phyloP scores from a whole-genome alignment of 768 basidiomycete species.

The Obba rivulosa region DNA sequence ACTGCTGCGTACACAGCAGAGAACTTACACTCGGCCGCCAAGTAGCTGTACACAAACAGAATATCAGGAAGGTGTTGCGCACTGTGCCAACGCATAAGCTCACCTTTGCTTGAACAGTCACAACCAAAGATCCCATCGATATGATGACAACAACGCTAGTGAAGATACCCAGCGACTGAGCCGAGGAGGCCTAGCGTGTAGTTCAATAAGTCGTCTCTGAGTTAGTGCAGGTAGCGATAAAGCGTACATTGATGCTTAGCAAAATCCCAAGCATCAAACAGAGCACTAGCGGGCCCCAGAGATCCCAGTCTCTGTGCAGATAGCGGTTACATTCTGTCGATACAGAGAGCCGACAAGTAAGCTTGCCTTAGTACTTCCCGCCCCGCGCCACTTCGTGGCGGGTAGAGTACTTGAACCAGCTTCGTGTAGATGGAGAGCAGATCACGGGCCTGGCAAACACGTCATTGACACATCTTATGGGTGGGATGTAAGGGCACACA shows the following conservation, averaged over 20 bases:
- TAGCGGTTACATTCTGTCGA: neutral
- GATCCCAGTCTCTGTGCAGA: conserved; percentile 82
- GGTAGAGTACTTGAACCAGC: conserved; percentile 90
- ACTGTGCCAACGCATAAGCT: neutral
- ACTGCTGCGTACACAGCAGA: neutral
- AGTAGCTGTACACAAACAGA: conserved; percentile 45
- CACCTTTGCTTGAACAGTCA: conserved; percentile 96
- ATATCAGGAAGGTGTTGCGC: neutral
- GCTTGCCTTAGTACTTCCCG: conserved; percentile 77
- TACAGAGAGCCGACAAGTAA: neutral
- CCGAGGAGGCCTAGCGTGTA: conserved; percentile 60
- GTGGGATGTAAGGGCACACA: conserved; percentile 33
- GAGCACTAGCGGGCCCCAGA: conserved; percentile 92
- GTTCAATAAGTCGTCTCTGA: neutral
- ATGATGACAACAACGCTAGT: conserved; percentile 93
- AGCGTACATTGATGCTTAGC: conserved; percentile 73
- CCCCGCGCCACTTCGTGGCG: conserved; percentile 57
- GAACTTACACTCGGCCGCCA: conserved; percentile 73
- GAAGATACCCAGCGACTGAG: conserved; percentile 84
- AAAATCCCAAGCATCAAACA: conserved; percentile 77
- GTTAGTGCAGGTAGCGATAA: neutral
- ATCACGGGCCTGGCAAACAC: conserved; percentile 67
- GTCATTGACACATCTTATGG: conserved; percentile 5
- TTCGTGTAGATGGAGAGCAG: conserved; percentile 88
- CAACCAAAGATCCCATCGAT: conserved; percentile 82